Evolutionary conservation across 305 asterid genomes (phyloP).

Genomic region (Fraxinus latifolia): DNA sequence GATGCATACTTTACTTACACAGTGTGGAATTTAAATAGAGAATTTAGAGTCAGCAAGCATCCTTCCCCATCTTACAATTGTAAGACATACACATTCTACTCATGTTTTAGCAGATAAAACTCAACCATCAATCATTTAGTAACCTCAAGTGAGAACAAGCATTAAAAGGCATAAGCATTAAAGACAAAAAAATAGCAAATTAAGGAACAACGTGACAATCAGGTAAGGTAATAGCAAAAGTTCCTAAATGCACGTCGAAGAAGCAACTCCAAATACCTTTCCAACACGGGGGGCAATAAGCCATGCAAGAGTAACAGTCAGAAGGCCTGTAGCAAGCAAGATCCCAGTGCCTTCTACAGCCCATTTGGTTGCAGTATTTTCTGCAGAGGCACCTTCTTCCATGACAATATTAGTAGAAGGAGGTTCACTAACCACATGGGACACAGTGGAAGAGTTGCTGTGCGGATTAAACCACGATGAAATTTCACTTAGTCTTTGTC

Average conservation of each 20-base stretch:
- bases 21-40: neutral
- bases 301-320: constrained; percentile 90
- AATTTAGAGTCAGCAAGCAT: neutral
- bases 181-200: neutral
- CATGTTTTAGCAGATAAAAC: neutral
- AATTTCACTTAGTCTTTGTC: constrained; percentile 86
- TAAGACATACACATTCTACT: neutral
- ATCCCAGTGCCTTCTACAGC: constrained; percentile 88
- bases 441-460: constrained; percentile 39
- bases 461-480: constrained; percentile 82
- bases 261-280: constrained; percentile 49
- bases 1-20: neutral
- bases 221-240: constrained; percentile 2
- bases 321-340: constrained; percentile 85
- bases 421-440: constrained; percentile 56
- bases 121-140: neutral
- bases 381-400: constrained; percentile 56
- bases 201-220: neutral
- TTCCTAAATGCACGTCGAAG: neutral
- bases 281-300: constrained; percentile 92
- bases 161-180: neutral
- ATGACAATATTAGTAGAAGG: constrained; percentile 45
- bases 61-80: neutral
- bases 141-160: neutral
- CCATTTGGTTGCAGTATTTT: constrained; percentile 75